Conservation (phyloP, 2,329 filamentous ascomycete species). For the Aspergillus fijiensis region DNA sequence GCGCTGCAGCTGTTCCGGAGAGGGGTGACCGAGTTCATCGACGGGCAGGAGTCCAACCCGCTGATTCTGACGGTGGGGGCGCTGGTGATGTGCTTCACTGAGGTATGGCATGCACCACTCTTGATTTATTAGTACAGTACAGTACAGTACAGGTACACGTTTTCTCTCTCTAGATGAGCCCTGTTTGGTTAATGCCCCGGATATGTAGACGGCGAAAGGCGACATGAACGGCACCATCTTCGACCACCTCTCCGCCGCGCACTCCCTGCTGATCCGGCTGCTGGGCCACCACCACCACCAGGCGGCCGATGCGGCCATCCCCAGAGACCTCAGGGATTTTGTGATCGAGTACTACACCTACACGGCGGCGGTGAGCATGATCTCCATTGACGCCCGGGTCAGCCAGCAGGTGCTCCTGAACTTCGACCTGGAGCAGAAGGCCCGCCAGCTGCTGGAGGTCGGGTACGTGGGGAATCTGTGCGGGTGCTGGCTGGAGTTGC, state of each 20-base stretch:
- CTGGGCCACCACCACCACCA: conserved; percentile 24
- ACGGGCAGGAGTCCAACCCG: conserved; percentile 31
- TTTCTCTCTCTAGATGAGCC: not conserved
- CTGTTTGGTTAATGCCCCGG: conserved; percentile 1
- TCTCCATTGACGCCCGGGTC: conserved; percentile 41
- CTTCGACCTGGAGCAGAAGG: conserved; percentile 46
- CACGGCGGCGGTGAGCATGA: conserved; percentile 50
- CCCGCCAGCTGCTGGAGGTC: conserved; percentile 25
- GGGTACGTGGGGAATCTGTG: conserved; percentile 34
- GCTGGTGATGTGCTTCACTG: conserved; percentile 49
- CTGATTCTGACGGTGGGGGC: conserved; percentile 48
- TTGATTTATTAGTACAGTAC: not conserved
- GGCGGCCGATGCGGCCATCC: conserved; percentile 30
- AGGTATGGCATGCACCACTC: conserved; percentile 42
- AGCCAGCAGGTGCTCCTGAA: conserved; percentile 35
- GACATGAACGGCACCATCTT: conserved; percentile 50
- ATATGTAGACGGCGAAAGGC: conserved; percentile 41
- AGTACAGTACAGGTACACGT: too few relatives aligned
- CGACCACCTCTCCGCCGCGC: conserved; percentile 48
- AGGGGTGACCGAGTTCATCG: conserved; percentile 32
- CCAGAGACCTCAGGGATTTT: conserved; percentile 45
- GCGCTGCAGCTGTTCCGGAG: conserved; percentile 30
- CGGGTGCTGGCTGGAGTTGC: conserved; percentile 32
- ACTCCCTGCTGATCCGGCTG: conserved; percentile 42
- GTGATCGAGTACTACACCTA: conserved; percentile 53